Evolutionary conservation across 768 basidiomycete genomes (phyloP), one percentile per base, ranked within the genome.

Genomic region (Termitomyces eurrhizus): DNA sequence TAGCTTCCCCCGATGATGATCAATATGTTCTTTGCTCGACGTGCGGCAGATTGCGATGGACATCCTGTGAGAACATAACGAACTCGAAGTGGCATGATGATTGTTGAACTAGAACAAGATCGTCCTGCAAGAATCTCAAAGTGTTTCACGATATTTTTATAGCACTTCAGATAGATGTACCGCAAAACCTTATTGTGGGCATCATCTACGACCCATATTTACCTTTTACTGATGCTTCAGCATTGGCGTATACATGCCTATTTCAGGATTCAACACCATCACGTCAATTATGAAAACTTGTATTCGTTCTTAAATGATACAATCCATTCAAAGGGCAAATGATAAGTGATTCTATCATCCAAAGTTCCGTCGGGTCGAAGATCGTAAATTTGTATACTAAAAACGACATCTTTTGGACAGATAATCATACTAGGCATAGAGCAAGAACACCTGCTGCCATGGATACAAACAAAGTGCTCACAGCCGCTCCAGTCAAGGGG

Each of bases 361-460:
- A 29, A 44, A 21, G 42, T 29, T 9, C 44, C 24, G 44, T 37
- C 24, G 39, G 7, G 42, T 41, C 11, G 26, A 54, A n/a, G 16
- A n/a, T 54, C 24, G 26, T 42, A 29, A n/a, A 12, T 21, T 0
- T 42, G 12, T 55, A 55, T 32, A 55, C 54, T 55, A n/a, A n/a
- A 14, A 16, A 9, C 13, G 24, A 3, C 26, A 8, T 54, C 44
- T 9, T 13, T 13, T 45, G 21, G 26, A 44, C 41, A 4, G 13
- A 33, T 50, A 13, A 35, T 60, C 54, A 62, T 18, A 62, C 53
- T 37, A 62, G 35, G 8, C 51, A 46, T 24, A 42, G 35, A 50
- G 44, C 53, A n/a, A 61, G 56, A 58, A 67, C 52, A 42, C 50
- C 46, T 32, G 61, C 58, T 33, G 58, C 39, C 18, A 46, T 9